Conservation (phyloP, 2,329 filamentous ascomycete genomes). For the Alternaria solani region DNA sequence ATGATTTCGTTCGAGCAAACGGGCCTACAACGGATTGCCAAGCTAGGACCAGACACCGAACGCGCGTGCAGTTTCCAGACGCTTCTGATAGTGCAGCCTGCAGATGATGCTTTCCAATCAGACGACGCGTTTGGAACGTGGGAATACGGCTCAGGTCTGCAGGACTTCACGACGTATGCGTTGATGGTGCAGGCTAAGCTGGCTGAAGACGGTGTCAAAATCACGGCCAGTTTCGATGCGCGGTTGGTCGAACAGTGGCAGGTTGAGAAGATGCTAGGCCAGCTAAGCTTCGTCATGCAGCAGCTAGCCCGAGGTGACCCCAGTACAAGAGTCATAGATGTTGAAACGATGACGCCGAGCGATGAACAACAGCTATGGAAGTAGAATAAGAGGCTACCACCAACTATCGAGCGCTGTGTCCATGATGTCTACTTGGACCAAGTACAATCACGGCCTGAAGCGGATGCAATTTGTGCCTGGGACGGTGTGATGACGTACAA, state of each 20-base stretch:
- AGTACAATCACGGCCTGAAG: conserved; percentile 16
- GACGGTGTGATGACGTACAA: conserved; percentile 25
- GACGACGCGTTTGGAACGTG: no score
- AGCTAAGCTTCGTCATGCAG: not conserved
- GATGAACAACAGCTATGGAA: not conserved
- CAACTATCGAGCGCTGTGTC: conserved; percentile 12
- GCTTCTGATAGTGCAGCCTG: conserved; percentile 60
- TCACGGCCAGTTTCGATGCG: no score
- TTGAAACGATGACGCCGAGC: not conserved
- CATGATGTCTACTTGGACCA: conserved; percentile 21
- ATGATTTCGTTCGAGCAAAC: conserved; percentile 44
- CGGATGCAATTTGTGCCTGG: conserved; percentile 29
- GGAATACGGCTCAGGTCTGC: no score
- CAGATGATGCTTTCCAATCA: not conserved
- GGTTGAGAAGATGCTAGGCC: no score
- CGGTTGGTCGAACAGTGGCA: no score
- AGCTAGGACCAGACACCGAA: not conserved
- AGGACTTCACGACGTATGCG: no score
- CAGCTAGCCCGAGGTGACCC: not conserved
- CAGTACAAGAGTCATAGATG: not conserved
- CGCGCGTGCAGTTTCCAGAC: conserved; percentile 56
- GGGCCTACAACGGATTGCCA: conserved; percentile 43
- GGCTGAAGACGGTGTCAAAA: no score
- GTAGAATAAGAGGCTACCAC: not conserved
- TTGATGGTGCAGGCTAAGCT: no score